Conservation (phyloP, 2,329 filamentous ascomycete genomes). For the Talaromyces albobiverticillius region DNA sequence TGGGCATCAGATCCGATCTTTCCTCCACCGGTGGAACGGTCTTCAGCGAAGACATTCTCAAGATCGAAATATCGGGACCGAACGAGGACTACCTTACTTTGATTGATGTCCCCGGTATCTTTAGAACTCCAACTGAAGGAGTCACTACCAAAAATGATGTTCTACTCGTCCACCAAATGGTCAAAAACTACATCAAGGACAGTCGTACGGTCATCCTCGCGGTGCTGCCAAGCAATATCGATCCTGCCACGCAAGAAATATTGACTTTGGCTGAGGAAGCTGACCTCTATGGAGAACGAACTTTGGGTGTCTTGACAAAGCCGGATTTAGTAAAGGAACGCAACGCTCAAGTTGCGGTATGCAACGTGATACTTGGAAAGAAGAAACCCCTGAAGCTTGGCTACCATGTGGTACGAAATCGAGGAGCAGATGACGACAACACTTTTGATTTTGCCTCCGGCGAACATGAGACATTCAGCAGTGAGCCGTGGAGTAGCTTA, state of each 20-base stretch:
- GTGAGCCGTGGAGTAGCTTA: slow-evolving; percentile 36
- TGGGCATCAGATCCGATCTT: neutral
- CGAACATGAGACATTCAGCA: slow-evolving; percentile 36
- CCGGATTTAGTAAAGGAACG: slow-evolving; percentile 92
- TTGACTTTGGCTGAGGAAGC: slow-evolving; percentile 96
- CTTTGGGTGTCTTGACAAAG: slow-evolving; percentile 95
- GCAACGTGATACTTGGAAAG: slow-evolving; percentile 91
- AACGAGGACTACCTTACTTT: slow-evolving; percentile 10
- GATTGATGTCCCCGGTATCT: slow-evolving; percentile 13
- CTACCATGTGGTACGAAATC: slow-evolving; percentile 96
- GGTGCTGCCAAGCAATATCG: slow-evolving; percentile 95
- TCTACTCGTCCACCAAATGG: slow-evolving; percentile 66
- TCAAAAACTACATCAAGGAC: slow-evolving; percentile 97
- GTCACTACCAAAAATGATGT: slow-evolving; percentile 28
- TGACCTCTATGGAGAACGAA: slow-evolving; percentile 87
- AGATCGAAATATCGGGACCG: slow-evolving; percentile 5
- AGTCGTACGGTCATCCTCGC: slow-evolving; percentile 97
- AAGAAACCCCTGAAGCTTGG: slow-evolving; percentile 96
- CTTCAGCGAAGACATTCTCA: slow-evolving; percentile 6
- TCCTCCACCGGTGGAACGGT: neutral
- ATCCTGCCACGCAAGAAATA: slow-evolving; percentile 96
- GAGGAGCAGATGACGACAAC: slow-evolving; percentile 92
- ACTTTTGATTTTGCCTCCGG: slow-evolving; percentile 52
- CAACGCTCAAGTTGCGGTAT: slow-evolving; percentile 74
- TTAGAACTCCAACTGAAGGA: slow-evolving; percentile 16